phyloP scores from a whole-genome alignment of 2,329 filamentous ascomycete genomes.

The Microascus cirrosus region DNA sequence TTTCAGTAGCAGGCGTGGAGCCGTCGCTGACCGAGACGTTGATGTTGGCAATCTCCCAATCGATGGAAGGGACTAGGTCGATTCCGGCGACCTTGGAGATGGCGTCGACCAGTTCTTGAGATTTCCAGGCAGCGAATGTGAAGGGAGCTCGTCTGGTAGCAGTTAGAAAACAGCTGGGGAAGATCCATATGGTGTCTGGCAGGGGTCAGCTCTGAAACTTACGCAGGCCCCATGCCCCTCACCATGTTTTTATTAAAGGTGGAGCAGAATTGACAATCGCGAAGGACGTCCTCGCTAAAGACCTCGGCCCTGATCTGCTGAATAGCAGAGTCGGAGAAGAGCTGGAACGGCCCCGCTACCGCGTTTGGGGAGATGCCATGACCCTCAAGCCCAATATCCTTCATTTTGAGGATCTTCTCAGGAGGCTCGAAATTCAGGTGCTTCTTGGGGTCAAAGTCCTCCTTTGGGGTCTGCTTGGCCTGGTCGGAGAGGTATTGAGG shows the following conservation, averaged over 20 bases:
- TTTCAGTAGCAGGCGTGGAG: constrained; percentile 25
- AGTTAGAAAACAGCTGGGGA: background rate
- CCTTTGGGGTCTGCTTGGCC: constrained; percentile 9
- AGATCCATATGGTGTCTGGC: background rate
- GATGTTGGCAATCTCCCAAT: constrained; percentile 44
- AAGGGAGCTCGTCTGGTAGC: constrained; percentile 47
- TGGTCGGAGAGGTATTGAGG: constrained; percentile 16
- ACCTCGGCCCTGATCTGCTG: constrained; percentile 51
- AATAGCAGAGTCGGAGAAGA: constrained; percentile 52
- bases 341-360: constrained; percentile 52
- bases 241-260: constrained; percentile 40
- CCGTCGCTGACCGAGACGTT: constrained; percentile 38
- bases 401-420: constrained; percentile 45
- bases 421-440: constrained; percentile 43
- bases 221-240: constrained; percentile 33
- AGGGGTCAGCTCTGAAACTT: constrained; percentile 16
- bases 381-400: constrained; percentile 46
- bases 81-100: constrained; percentile 42
- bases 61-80: constrained; percentile 40
- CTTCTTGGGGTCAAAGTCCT: constrained; percentile 37
- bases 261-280: constrained; percentile 42
- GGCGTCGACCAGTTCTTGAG: constrained; percentile 28
- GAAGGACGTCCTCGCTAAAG: constrained; percentile 42
- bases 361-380: constrained; percentile 50
- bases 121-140: constrained; percentile 39